Conservation (phyloP, 148 eudicot species). For the Cornus kousa region DNA sequence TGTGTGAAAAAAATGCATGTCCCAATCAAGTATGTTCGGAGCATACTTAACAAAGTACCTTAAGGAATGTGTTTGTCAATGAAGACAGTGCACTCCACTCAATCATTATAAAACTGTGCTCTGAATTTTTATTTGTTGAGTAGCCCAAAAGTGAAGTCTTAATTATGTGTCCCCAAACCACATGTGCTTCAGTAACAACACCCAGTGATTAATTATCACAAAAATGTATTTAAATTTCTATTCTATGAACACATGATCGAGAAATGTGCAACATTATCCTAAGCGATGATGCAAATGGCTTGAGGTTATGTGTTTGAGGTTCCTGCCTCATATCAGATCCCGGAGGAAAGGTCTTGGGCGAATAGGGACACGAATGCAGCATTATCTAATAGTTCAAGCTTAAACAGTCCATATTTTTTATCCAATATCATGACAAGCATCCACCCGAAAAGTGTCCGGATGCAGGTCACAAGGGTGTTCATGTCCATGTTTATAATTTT, state of each 20-base stretch:
- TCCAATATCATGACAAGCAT: too few relatives aligned
- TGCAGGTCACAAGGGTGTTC: too few relatives aligned
- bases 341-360: too few relatives aligned
- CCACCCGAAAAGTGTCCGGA: too few relatives aligned
- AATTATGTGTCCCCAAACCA: constrained; percentile 10
- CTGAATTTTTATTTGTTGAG: background rate
- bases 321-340: too few relatives aligned
- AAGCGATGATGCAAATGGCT: too few relatives aligned
- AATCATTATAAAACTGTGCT: constrained; percentile 1
- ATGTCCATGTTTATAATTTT: too few relatives aligned
- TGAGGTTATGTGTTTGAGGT: too few relatives aligned
- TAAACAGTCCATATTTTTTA: too few relatives aligned
- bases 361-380: too few relatives aligned
- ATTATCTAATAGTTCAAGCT: too few relatives aligned
- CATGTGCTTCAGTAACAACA: background rate
- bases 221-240: background rate
- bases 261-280: too few relatives aligned
- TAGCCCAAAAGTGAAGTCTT: constrained; percentile 11
- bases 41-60: background rate
- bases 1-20: background rate
- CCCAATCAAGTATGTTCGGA: background rate
- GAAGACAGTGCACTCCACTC: background rate
- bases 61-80: background rate
- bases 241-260: background rate
- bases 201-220: background rate